Evolutionary conservation across 2,329 filamentous ascomycete genomes (phyloP).

Genomic region (Coleophoma crateriformis): DNA sequence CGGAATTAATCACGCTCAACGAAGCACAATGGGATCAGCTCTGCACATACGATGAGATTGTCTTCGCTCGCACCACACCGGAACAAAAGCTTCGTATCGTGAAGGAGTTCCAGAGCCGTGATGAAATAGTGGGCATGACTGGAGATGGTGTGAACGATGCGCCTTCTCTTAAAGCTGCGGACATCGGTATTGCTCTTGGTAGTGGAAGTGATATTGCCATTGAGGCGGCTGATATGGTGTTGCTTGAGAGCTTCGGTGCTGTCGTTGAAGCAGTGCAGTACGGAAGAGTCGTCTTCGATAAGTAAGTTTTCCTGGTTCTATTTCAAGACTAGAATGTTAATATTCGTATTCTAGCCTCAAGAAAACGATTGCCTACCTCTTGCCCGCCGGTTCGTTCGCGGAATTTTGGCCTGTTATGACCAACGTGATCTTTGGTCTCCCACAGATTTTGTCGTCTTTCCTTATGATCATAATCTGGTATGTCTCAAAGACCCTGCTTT

Average conservation of each 20-base stretch:
- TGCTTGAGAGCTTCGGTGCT: conserved; percentile 49
- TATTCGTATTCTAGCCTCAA: conserved; percentile 71
- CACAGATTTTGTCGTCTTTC: conserved; percentile 54
- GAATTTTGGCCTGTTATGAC: conserved; percentile 60
- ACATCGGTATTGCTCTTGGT: conserved; percentile 55
- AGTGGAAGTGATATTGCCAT: conserved; percentile 61
- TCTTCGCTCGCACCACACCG: conserved; percentile 71
- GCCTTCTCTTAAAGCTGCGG: conserved; percentile 44
- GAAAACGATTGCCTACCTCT: conserved; percentile 58
- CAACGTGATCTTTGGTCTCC: conserved; percentile 56
- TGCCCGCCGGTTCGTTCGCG: conserved; percentile 53
- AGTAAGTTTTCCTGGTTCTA: conserved; percentile 41
- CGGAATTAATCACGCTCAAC: conserved; percentile 60
- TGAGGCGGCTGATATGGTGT: conserved; percentile 48
- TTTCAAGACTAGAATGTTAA: conserved; percentile 56
- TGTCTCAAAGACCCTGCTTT: conserved; percentile 3
- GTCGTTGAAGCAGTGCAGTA: conserved; percentile 47
- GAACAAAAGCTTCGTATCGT: conserved; percentile 78
- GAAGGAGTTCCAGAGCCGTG: conserved; percentile 61
- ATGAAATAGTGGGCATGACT: conserved; percentile 48
- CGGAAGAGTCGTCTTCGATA: conserved; percentile 47
- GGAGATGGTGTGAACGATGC: conserved; percentile 38
- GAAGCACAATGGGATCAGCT: conserved; percentile 65
- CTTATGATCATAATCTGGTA: conserved; percentile 42
- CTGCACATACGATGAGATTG: conserved; percentile 62